Evolutionary conservation across 1,139 yeast species (phyloP).

Genomic region (Suhomyces atakaporum): DNA sequence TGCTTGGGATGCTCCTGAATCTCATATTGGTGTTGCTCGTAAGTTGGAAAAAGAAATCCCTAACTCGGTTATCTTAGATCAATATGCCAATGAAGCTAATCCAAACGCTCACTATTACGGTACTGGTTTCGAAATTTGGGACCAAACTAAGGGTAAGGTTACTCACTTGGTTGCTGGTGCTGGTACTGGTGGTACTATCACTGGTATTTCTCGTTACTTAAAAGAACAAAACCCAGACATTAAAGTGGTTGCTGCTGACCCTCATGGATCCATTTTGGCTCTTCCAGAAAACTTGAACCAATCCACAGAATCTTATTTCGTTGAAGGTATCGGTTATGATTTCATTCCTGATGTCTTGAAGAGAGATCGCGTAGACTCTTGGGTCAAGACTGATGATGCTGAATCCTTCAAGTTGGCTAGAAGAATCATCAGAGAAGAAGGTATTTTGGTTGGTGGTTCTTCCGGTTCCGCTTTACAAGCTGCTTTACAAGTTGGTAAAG

Average conservation of each 20-base stretch:
- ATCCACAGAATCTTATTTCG: constrained; percentile 65
- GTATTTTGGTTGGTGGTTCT: constrained; percentile 86
- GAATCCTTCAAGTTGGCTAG: constrained; percentile 81
- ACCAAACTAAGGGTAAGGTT: constrained; percentile 72
- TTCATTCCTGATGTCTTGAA: constrained; percentile 81
- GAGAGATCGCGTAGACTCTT: constrained; percentile 65
- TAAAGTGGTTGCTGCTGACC: constrained; percentile 79
- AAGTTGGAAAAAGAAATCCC: constrained; percentile 83
- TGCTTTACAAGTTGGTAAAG: constrained; percentile 69
- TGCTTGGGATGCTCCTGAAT: constrained; percentile 91
- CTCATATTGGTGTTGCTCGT: constrained; percentile 87
- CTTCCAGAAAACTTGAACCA: constrained; percentile 74
- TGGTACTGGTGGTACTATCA: constrained; percentile 84
- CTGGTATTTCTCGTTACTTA: constrained; percentile 76
- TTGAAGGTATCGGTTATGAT: constrained; percentile 92
- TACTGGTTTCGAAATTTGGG: constrained; percentile 86
- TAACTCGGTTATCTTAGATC: constrained; percentile 83
- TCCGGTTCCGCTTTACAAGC: constrained; percentile 87
- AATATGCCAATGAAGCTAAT: constrained; percentile 76
- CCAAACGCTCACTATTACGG: constrained; percentile 85
- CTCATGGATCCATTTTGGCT: constrained; percentile 84
- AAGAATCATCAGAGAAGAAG: constrained; percentile 82
- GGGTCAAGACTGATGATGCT: constrained; percentile 87
- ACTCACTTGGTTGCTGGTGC: constrained; percentile 87
- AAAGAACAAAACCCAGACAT: constrained; percentile 69